A percentile compares a stretch with the other conserved stretches of the same genome.
Evolutionary conservation across 306 rosid genomes (phyloP).

Genomic region (Trichosanthes cucumerina): DNA sequence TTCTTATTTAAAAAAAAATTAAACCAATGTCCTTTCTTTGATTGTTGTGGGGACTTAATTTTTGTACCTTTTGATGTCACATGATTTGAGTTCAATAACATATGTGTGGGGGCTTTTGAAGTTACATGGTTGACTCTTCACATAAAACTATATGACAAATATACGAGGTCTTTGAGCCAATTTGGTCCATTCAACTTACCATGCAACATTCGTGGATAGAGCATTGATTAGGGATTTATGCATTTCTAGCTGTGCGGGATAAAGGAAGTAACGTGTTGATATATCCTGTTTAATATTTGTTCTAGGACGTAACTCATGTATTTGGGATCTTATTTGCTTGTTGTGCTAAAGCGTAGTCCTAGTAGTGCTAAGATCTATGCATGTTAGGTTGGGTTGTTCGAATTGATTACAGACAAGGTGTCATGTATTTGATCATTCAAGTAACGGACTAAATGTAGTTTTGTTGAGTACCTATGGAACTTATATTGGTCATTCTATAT

Average conservation of each 20-base stretch:
- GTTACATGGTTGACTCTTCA: not conserved
- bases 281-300: not conserved
- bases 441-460: not conserved
- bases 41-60: not conserved
- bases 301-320: not conserved
- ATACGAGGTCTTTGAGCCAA: not conserved
- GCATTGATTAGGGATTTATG: not conserved
- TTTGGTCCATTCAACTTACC: not conserved
- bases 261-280: not conserved
- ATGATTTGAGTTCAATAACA: not conserved
- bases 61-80: not conserved
- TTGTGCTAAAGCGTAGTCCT: not conserved
- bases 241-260: not conserved
- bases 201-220: not conserved
- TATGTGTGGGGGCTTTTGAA: not conserved
- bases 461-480: not conserved
- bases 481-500: not conserved
- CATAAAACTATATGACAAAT: not conserved
- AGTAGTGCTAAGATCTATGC: not conserved
- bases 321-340: not conserved
- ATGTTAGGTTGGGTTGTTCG: not conserved
- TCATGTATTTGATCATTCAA: not conserved
- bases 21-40: not conserved
- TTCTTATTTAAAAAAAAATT: not conserved
- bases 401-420: not conserved